phyloP scores from a whole-genome alignment of 768 basidiomycete species.

The Tylopilus vinaceipallidus region DNA sequence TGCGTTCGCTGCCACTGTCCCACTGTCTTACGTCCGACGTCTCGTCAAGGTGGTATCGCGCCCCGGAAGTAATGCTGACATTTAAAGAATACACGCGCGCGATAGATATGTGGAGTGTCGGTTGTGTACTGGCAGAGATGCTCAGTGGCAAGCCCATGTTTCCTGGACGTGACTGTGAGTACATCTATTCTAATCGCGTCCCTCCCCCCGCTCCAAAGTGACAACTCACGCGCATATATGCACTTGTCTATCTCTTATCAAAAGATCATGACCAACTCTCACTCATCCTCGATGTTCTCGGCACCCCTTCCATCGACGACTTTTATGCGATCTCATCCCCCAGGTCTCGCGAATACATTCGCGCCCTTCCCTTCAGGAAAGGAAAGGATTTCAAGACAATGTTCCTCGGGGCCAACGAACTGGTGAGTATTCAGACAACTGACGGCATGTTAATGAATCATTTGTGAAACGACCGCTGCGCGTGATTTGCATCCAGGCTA shows the following conservation, averaged over 20 bases:
- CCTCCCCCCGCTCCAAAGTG: too few species aligned
- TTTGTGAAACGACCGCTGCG: neutral
- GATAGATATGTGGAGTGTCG: conserved; percentile 86
- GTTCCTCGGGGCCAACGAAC: conserved; percentile 72
- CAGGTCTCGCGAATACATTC: conserved; percentile 81
- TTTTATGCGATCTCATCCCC: conserved; percentile 89
- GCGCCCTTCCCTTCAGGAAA: conserved; percentile 84
- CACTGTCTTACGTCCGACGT: neutral
- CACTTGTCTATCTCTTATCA: neutral
- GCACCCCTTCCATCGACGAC: conserved; percentile 87
- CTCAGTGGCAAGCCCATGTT: conserved; percentile 88
- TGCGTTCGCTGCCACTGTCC: conserved; percentile 28
- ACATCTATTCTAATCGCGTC: neutral
- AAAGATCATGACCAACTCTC: conserved; percentile 91
- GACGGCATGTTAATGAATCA: neutral
- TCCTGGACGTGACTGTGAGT: conserved; percentile 86
- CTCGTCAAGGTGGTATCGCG: conserved; percentile 82
- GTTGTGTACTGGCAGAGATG: conserved; percentile 90
- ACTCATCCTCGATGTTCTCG: conserved; percentile 92
- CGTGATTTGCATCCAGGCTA: conserved; percentile 44
- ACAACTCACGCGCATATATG: neutral
- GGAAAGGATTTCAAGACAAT: conserved; percentile 66
- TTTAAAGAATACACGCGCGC: conserved; percentile 94
- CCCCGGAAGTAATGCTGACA: conserved; percentile 97
- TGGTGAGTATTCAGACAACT: conserved; percentile 36